A percentile compares a stretch with the other conserved stretches of the same genome.
These are phyloP conservation scores for Cladophialophora immunda DNA, from an alignment of 2,329 filamentous ascomycete species.

Conservation along the genomic window DNA sequence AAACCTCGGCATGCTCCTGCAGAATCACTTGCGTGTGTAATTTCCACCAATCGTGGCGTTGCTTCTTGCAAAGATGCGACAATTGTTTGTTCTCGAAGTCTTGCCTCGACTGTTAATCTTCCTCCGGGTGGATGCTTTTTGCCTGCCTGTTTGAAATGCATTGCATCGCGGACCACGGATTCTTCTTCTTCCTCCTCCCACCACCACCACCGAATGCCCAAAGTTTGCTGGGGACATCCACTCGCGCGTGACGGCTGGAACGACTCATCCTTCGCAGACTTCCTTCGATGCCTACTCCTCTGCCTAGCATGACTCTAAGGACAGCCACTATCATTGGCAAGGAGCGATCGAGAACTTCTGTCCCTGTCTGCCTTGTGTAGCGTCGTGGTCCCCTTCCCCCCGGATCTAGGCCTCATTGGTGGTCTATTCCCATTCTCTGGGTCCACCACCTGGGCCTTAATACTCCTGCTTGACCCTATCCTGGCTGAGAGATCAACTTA, in stretches of 20 bases:
- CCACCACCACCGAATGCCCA: neutral
- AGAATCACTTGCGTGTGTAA: conserved; percentile 2
- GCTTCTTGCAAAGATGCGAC: conserved; percentile 3
- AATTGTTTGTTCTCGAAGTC: conserved; percentile 8
- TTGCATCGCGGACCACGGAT: conserved; percentile 18
- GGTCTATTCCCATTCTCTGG: conserved; percentile 21
- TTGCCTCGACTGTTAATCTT: conserved; percentile 7
- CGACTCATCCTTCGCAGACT: conserved; percentile 20
- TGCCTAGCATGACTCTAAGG: conserved; percentile 29
- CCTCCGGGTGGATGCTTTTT: conserved; percentile 4
- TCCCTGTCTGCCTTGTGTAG: conserved; percentile 28
- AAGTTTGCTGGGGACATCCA: neutral
- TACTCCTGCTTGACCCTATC: conserved; percentile 27
- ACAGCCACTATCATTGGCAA: conserved; percentile 24
- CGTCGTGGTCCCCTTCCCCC: conserved; percentile 10
- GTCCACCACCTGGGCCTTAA: conserved; percentile 26
- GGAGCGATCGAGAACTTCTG: conserved; percentile 18
- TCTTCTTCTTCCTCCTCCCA: conserved; percentile 22
- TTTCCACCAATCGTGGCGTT: conserved; percentile 10
- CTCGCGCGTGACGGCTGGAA: conserved; percentile 18
- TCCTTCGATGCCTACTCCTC: conserved; percentile 26
- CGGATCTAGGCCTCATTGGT: conserved; percentile 26
- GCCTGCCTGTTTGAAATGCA: conserved; percentile 2
- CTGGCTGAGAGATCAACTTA: conserved; percentile 16
- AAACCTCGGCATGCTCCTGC: neutral